Percentiles rank a stretch among this genome's conserved stretches.
Evolutionary conservation across 495 filamentous ascomycete species (phyloP).

Genomic region (Tuber microsphaerosporum): DNA sequence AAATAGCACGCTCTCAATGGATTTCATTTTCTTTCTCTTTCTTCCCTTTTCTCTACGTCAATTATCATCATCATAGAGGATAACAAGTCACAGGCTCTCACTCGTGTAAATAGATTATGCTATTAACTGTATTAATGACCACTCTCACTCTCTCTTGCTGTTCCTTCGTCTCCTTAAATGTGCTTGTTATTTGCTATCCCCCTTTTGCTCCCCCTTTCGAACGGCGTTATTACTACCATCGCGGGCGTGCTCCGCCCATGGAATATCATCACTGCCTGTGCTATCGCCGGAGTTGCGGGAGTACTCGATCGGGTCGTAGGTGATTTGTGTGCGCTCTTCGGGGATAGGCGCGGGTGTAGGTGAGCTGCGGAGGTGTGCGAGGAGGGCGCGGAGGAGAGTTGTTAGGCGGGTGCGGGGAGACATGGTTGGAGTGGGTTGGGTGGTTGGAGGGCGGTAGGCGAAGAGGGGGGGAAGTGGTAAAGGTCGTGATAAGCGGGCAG

Average conservation of each 20-base stretch:
- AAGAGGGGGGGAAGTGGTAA: not conserved
- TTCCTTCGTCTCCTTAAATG: not conserved
- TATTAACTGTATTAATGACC: not conserved
- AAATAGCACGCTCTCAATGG: not conserved
- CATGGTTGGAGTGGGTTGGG: not conserved
- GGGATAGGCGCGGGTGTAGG: not conserved
- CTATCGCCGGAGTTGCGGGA: not conserved
- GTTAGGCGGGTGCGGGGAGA: not conserved
- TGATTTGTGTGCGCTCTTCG: not conserved
- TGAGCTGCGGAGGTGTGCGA: not conserved
- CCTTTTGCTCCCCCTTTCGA: not conserved
- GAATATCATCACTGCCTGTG: not conserved
- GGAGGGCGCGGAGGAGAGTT: not conserved
- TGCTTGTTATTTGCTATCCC: not conserved
- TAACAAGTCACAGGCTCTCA: not conserved
- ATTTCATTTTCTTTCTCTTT: not conserved
- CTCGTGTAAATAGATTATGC: not conserved
- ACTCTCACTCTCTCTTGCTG: not conserved
- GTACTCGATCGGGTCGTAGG: not conserved
- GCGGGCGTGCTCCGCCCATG: not conserved
- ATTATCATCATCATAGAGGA: not conserved
- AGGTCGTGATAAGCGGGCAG: not conserved
- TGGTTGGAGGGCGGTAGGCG: not conserved
- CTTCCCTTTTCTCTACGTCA: not conserved
- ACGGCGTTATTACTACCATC: not conserved